A percentile compares a stretch with the other conserved stretches of the same genome.
These are phyloP conservation scores for Aspergillus unguis DNA, from an alignment of 2,329 filamentous ascomycete species.

Conservation along the genomic window DNA sequence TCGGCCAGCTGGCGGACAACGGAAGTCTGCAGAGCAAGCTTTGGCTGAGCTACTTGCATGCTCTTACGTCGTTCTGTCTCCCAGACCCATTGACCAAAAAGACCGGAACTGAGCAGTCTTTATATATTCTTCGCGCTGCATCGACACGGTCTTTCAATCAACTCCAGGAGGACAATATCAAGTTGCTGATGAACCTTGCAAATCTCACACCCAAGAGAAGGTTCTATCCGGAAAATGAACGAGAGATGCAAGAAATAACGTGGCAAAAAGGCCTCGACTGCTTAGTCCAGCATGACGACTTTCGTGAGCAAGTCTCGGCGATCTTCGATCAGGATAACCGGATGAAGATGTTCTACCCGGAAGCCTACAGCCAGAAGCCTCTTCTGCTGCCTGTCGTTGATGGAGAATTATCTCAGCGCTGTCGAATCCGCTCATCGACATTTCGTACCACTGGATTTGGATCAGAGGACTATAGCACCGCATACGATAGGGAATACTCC, in stretches of 20 bases:
- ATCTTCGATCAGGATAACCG: conserved; percentile 37
- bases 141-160: conserved; percentile 48
- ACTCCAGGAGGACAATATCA: conserved; percentile 37
- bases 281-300: conserved; percentile 47
- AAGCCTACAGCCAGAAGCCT: conserved; percentile 3
- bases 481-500: conserved; percentile 33
- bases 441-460: conserved; percentile 37
- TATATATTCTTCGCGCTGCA: conserved; percentile 40
- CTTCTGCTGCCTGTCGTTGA: conserved; percentile 4
- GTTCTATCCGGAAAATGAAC: conserved; percentile 41
- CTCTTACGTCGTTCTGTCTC: conserved; percentile 34
- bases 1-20: conserved; percentile 52
- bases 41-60: conserved; percentile 41
- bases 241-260: conserved; percentile 47
- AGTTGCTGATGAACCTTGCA: conserved; percentile 40
- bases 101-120: conserved; percentile 31
- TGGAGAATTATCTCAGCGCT: conserved; percentile 23
- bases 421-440: conserved; percentile 30
- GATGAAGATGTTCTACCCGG: conserved; percentile 30
- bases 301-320: conserved; percentile 33
- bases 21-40: conserved; percentile 53
- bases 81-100: conserved; percentile 33
- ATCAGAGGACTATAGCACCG: conserved; percentile 33
- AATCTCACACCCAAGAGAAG: conserved; percentile 41
- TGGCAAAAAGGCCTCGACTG: conserved; percentile 44